Evolutionary conservation across 352 stramenopile genomes (phyloP).

Genomic region (Hyaloperonospora brassicae): DNA sequence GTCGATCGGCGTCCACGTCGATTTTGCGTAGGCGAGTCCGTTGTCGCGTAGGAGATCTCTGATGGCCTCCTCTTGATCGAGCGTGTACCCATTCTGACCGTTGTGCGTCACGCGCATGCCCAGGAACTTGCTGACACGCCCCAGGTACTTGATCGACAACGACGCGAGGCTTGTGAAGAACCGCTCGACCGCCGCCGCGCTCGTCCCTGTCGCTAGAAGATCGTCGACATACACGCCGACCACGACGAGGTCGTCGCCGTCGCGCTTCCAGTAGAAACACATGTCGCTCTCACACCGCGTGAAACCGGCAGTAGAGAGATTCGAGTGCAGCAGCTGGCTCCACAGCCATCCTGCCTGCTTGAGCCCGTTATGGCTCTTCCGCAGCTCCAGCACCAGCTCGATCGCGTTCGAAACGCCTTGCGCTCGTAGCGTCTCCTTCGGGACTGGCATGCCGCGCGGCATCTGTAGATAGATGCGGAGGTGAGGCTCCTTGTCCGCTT

Average conservation of each 20-base stretch:
- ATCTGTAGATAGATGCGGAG: conserved; percentile 7
- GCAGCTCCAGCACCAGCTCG: conserved; percentile 1
- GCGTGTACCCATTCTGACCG: too few species aligned
- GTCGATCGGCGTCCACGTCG: too few species aligned
- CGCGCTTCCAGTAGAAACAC: conserved; percentile 22
- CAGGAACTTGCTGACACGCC: too few species aligned
- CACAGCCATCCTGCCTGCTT: conserved; percentile 27
- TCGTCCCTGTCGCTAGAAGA: conserved; percentile 14
- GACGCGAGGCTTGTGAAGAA: conserved; percentile 3
- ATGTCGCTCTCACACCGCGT: conserved; percentile 11
- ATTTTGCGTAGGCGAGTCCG: neutral
- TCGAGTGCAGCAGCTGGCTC: conserved; percentile 17
- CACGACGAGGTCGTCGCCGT: conserved; percentile 1
- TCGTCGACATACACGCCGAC: conserved; percentile 27
- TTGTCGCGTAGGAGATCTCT: too few species aligned
- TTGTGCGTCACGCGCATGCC: too few species aligned
- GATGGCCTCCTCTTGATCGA: neutral
- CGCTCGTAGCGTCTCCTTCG: neutral
- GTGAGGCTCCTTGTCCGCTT: neutral
- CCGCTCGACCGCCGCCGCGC: neutral
- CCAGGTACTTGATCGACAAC: too few species aligned
- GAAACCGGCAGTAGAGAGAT: conserved; percentile 13
- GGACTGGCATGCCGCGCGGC: conserved; percentile 19
- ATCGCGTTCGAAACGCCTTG: conserved; percentile 1
- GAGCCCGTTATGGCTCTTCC: conserved; percentile 8